Evolutionary conservation across 495 filamentous ascomycete genomes (phyloP).

Genomic region (Neurospora pannonica): DNA sequence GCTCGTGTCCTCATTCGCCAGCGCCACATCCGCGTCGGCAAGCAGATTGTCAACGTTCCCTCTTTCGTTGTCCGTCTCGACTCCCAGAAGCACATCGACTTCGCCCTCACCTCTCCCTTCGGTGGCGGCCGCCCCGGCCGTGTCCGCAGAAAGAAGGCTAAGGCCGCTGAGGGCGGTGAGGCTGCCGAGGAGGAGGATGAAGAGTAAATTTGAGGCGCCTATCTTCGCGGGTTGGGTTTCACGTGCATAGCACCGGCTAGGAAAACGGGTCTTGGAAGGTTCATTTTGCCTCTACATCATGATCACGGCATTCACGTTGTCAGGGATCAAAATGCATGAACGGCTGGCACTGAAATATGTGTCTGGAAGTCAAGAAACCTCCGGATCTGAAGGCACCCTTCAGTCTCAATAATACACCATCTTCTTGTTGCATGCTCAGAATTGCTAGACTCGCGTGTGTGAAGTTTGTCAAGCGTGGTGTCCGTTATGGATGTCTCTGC

Average conservation of each 20-base stretch:
- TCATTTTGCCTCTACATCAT: slow-evolving; percentile 20
- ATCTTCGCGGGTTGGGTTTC: slow-evolving; percentile 17
- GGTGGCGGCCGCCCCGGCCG: slow-evolving; percentile 94
- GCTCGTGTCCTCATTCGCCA: slow-evolving; percentile 98
- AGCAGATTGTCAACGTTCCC: slow-evolving; percentile 99
- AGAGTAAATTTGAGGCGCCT: slow-evolving; percentile 45
- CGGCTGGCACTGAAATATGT: slow-evolving; percentile 12
- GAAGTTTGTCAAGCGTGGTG: neutral
- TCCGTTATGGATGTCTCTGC: neutral
- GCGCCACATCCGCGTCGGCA: slow-evolving; percentile 98
- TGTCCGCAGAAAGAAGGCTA: slow-evolving; percentile 98
- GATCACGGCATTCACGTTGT: slow-evolving; percentile 23
- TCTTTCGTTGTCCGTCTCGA: slow-evolving; percentile 99
- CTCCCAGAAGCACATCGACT: slow-evolving; percentile 99
- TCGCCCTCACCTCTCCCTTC: slow-evolving; percentile 92
- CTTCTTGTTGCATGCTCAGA: neutral
- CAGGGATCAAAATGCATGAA: slow-evolving; percentile 22
- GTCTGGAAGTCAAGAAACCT: slow-evolving; percentile 5
- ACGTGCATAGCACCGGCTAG: slow-evolving; percentile 26
- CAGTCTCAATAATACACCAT: slow-evolving; percentile 7
- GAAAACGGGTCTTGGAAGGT: slow-evolving; percentile 28
- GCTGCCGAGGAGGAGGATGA: slow-evolving; percentile 80
- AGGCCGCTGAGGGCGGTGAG: slow-evolving; percentile 84
- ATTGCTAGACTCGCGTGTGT: neutral
- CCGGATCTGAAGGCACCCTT: slow-evolving; percentile 4